Base-by-base conservation (phyloP, 139 green algal species). In the Gonium pectorale region DNA sequence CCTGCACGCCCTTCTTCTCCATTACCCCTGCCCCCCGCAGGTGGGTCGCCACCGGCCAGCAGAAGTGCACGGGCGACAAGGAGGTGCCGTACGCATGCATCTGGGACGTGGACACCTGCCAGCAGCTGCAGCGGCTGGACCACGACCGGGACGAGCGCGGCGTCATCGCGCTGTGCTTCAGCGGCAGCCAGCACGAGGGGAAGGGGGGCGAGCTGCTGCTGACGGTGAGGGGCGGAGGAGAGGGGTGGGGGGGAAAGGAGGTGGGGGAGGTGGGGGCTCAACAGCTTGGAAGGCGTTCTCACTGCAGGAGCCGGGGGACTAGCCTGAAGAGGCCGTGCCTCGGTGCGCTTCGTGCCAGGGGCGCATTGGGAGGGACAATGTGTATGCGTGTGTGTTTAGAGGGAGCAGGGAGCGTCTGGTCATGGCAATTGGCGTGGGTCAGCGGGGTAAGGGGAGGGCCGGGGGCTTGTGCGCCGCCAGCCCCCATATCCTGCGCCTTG, bases 21-120 rank as follows among this genome's bases (percentile, higher is more conserved):
- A n/a, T n/a, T 2, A 26, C 4, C 2, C 3, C 2, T 27, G 15
- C 9, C 27, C 5, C 22, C 51, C 21, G n/a, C 63, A 85, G 85
- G n/a, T 93, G 90, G 88, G 90, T 92, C n/a, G 90, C 89, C n/a
- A 92, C 86, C 1, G 90, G 90, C 29, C 90, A 94, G 86, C 90
- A 94, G 84, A 91, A 88, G 77, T 24, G 38, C 37, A 85, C 69
- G 31, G 87, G 87, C 44, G 54, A 67, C 31, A 73, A 69, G n/a
- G 83, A 87, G 26, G 60, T 87, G 49, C 89, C 90, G 37, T 94
- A 89, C 73, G 86, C 79, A 44, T 92, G 89, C 70, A 81, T 92
- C 43, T 92, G 89, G 90, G 90, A 94, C 66, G 72, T 92, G 40
- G 87, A 93, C 75, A 87, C 79, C 46, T 90, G 82, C 83, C 83